Base-by-base conservation (phyloP, 108 stramenopile genomes). In the Cyclotella kingstonii region DNA sequence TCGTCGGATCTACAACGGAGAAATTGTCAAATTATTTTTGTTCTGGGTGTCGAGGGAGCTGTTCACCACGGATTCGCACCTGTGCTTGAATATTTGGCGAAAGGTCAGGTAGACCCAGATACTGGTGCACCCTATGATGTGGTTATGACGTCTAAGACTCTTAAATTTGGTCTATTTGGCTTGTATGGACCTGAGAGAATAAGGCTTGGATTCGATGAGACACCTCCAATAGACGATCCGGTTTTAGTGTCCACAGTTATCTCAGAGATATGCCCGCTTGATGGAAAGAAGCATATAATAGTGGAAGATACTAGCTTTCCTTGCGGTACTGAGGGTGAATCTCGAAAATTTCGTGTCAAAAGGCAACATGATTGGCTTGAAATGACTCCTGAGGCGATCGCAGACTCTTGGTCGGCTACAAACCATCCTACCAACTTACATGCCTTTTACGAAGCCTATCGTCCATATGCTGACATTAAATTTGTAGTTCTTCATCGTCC, bases 1-100 rank as follows among this genome's bases (percentile, higher is more conserved):
- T 11, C 36, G 11, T 36, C 36, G 26, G 45, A 46, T 25, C 39
- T 40, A 27, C 8, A 1, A 26, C 46, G 50, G 21, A 66, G 36
- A 26, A 58, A 67, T 36, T 73, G 71, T 25, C 71, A 73, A 47
- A 52, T 73, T 17, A 59, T 73, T 21, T 73, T 67, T 19, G 49
- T 73, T 10, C 27, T 60, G 38, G 71, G 71, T n/a, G 71, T 73
- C 22, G 71, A 73, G 34, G 71, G 71, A 5, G 42, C 71, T 1
- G 44, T 12, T 5, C 71, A 73, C 35, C 71, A 73, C 47, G 71
- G 71, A 14, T 46, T 73, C 54, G n/a, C 40, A 9, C 57, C 65
- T 2, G 45, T 73, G 9, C 26, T 70, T 5, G 54, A 70, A 47
- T 33, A 23, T 12, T 34, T 70, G 26, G 69, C 69, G 21, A 30